phyloP scores from a whole-genome alignment of 768 basidiomycete genomes.

The Russula sp. region DNA sequence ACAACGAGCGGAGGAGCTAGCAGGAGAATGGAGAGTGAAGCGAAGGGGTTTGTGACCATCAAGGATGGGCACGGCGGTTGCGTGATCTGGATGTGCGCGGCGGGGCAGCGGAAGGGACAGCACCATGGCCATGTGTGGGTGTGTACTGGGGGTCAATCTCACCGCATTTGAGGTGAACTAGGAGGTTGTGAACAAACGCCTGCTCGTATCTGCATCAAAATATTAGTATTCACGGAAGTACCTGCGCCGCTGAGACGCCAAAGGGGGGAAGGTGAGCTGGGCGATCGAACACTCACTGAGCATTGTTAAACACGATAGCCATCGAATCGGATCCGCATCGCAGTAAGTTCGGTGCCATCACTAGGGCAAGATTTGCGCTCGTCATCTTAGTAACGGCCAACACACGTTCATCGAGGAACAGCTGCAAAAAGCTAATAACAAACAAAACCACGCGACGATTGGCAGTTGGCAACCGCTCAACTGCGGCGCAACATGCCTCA shows the following conservation, averaged over 20 bases:
- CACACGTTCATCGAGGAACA: slow-evolving; percentile 78
- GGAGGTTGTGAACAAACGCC: slow-evolving; percentile 79
- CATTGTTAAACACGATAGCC: slow-evolving; percentile 85
- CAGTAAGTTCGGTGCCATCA: slow-evolving; percentile 89
- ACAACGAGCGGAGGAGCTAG: neutral
- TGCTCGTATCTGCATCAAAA: slow-evolving; percentile 60
- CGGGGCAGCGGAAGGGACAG: slow-evolving; percentile 45
- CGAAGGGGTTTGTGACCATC: neutral
- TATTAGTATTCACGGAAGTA: slow-evolving; percentile 8
- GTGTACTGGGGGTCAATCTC: slow-evolving; percentile 75
- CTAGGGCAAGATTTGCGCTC: slow-evolving; percentile 78
- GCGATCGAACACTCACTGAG: slow-evolving; percentile 58
- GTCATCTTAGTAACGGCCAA: slow-evolving; percentile 85
- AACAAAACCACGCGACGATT: slow-evolving; percentile 86
- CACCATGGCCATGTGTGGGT: slow-evolving; percentile 76
- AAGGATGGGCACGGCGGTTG: slow-evolving; percentile 41
- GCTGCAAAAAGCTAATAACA: slow-evolving; percentile 85
- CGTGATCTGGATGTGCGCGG: slow-evolving; percentile 56
- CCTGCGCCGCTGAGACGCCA: neutral
- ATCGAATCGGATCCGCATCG: slow-evolving; percentile 86
- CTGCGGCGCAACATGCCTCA: slow-evolving; percentile 66
- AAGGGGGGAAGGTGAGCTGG: neutral
- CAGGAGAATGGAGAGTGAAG: neutral
- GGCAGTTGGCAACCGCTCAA: slow-evolving; percentile 76
- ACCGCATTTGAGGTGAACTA: slow-evolving; percentile 73